Percentiles rank a stretch among this genome's conserved stretches.
These are phyloP conservation scores for Cichorium intybus DNA, from an alignment of 140 eudicot genomes.

Conservation along the genomic window DNA sequence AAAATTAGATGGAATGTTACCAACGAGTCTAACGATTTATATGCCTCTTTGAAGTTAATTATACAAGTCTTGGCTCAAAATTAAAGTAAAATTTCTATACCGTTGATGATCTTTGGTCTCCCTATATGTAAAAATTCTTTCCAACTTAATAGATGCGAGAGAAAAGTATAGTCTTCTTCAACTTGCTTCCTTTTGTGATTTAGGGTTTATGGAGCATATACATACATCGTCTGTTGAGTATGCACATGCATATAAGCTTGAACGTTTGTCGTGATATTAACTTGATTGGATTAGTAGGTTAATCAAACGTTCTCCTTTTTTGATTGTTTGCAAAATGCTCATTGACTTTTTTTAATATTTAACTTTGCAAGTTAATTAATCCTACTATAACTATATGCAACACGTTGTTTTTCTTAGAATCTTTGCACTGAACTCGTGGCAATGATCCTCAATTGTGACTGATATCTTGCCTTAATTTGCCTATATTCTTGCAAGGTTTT, in stretches of 20 bases:
- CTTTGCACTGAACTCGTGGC: background rate
- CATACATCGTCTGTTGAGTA: no score
- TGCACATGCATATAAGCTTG: background rate
- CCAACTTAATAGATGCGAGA: no score
- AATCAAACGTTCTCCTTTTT: background rate
- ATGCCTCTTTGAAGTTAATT: slow-evolving; percentile 9
- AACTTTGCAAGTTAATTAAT: background rate
- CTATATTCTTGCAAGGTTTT: background rate
- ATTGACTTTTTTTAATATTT: slow-evolving; percentile 5
- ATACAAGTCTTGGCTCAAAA: background rate
- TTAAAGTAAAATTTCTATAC: background rate
- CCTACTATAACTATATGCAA: background rate
- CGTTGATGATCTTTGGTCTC: slow-evolving; percentile 7
- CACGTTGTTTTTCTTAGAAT: background rate
- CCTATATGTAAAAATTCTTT: background rate
- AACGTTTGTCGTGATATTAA: no score
- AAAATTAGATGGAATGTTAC: slow-evolving; percentile 5
- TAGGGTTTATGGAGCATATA: slow-evolving; percentile 14
- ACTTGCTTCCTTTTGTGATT: background rate
- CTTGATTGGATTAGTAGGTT: background rate
- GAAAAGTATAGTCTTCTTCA: no score
- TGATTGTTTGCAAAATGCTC: background rate
- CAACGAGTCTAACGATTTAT: background rate
- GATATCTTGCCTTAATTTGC: background rate
- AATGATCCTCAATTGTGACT: slow-evolving; percentile 3